phyloP scores from a whole-genome alignment of 768 basidiomycete genomes.

The Termitomyces sp. region DNA sequence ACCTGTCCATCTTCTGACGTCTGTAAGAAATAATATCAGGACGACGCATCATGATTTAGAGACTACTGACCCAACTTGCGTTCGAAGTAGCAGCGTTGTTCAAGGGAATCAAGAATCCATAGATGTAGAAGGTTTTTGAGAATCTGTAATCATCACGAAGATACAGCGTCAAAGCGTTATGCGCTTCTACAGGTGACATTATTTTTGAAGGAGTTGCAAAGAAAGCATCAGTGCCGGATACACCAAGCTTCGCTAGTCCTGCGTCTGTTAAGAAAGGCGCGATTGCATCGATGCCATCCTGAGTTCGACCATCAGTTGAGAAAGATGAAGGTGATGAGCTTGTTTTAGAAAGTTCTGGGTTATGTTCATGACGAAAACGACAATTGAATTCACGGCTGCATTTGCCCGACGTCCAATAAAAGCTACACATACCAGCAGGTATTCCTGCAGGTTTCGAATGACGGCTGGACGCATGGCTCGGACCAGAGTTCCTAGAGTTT shows the following conservation, averaged over 20 bases:
- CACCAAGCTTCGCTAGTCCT: slow-evolving; percentile 39
- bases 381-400: slow-evolving; percentile 46
- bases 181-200: slow-evolving; percentile 42
- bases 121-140: slow-evolving; percentile 32
- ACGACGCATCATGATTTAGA: background rate
- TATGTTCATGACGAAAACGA: slow-evolving; percentile 31
- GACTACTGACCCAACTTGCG: slow-evolving; percentile 33
- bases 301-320: background rate
- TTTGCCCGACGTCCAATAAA: slow-evolving; percentile 41
- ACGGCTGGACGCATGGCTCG: slow-evolving; percentile 3
- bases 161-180: slow-evolving; percentile 38
- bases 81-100: slow-evolving; percentile 34
- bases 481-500: slow-evolving; percentile 1
- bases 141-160: slow-evolving; percentile 41
- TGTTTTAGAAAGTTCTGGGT: slow-evolving; percentile 1
- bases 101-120: slow-evolving; percentile 37
- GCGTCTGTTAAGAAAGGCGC: slow-evolving; percentile 40
- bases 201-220: slow-evolving; percentile 27
- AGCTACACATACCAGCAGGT: slow-evolving; percentile 38
- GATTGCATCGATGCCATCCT: slow-evolving; percentile 19
- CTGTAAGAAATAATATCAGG: slow-evolving; percentile 19
- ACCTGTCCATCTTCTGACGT: slow-evolving; percentile 50
- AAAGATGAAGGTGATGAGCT: background rate
- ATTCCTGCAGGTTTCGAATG: slow-evolving; percentile 7
- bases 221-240: slow-evolving; percentile 38